A percentile compares a stretch with the other conserved stretches of the same genome.
Conservation (phyloP, 208 protist genomes). For the Wallacemonas rigidus region DNA sequence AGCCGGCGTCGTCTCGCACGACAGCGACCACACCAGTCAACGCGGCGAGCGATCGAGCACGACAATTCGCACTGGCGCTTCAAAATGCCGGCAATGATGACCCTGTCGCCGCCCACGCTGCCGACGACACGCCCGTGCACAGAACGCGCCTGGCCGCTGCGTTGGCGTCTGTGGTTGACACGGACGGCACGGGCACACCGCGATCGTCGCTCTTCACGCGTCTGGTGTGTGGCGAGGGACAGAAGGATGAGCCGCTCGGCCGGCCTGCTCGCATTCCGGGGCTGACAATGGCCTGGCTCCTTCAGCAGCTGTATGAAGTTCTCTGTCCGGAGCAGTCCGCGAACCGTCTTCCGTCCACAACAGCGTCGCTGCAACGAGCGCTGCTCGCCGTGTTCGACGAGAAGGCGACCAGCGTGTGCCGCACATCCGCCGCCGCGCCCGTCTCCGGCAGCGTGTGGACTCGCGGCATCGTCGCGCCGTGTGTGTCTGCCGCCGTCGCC, state of each 20-base stretch:
- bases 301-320: conserved; percentile 8
- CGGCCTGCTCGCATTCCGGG: background rate
- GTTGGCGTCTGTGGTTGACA: background rate
- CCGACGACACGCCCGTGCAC: background rate
- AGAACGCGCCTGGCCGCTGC: background rate
- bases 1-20: background rate
- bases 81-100: background rate
- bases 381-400: background rate
- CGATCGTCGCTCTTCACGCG: background rate
- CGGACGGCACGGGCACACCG: background rate
- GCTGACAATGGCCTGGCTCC: conserved; percentile 10
- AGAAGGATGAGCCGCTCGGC: background rate
- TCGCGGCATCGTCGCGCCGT: conserved; percentile 1
- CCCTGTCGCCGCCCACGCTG: background rate
- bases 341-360: too few species aligned
- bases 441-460: background rate
- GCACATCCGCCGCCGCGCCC: background rate
- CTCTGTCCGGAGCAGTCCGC: background rate
- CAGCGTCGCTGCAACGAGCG: conserved; percentile 1
- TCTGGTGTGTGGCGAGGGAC: background rate
- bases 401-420: background rate
- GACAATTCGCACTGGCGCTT: background rate
- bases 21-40: too few species aligned
- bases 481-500: conserved; percentile 8
- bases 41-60: background rate